Base-by-base conservation (phyloP, 176 grass and related monocot species). In the Panicum miliaceum region DNA sequence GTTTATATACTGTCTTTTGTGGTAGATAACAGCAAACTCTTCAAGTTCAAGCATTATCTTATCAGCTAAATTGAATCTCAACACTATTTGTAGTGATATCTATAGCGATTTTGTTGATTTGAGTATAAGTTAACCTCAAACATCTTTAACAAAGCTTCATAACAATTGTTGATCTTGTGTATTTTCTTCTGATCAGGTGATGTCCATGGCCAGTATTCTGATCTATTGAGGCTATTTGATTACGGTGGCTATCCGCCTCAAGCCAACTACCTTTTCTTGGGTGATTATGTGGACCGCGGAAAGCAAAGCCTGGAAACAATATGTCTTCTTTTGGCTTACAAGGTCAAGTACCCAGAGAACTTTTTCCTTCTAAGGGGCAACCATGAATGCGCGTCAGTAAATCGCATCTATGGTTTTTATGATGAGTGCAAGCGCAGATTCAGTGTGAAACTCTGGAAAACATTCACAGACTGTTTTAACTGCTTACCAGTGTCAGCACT, bases 291-390 rank as follows among this genome's bases (percentile, higher is more conserved):
- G 43, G 92, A 94, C 71, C 87, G 92, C 10, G 92, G 92, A 76
- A 94, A 91, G 68, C 92, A 94, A 80, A 94, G 92, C 82, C 89
- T 94, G 53, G 92, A 94, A 85, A 94, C 92, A 13, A 94, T 94
- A 81, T 94, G 92, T 85, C 92, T 94, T 79, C 92, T 94, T 68
- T 83, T 94, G 84, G 87, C 89, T 27, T 94, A 94, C 64, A 94
- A 94, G 75, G 86, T 94, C 77, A 94, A 94, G 23, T 94, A 94
- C 57, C 92, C 92, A 7, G 92, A 94, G 52, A 91, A 91, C 54
- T 91, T 94, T 64, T 94, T 94, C 56, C 86, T 94, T 71, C 86
- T 94, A 73, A 89, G 92, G 77, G 92, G 92, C 26, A 94, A 94
- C 84, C 92, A 94, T 89, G 92, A 94, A 54, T 89, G 92, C 38